phyloP scores from a whole-genome alignment of 108 stramenopile genomes.

The Nitzschia sp. region DNA sequence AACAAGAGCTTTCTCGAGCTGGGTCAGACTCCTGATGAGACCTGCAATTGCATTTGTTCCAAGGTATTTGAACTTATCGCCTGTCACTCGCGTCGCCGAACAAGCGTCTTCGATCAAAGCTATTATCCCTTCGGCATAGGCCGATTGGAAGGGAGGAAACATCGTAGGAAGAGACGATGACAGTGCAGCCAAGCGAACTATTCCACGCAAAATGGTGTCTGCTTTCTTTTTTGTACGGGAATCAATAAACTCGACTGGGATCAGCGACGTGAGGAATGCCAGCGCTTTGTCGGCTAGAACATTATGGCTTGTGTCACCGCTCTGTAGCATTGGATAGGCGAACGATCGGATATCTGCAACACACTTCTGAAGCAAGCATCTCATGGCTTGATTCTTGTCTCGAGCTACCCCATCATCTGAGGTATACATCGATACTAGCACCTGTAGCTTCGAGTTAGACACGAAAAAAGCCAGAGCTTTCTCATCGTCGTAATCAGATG shows the following conservation, averaged over 20 bases:
- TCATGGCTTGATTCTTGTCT: not conserved
- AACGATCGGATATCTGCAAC: slow-evolving; percentile 26
- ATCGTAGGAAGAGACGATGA: not conserved
- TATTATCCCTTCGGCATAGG: slow-evolving; percentile 7
- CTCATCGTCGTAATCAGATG: not conserved
- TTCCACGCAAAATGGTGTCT: slow-evolving; percentile 6
- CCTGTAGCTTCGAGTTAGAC: not conserved
- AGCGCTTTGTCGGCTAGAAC: not conserved
- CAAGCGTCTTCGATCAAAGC: not conserved
- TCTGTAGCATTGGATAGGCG: slow-evolving; percentile 2
- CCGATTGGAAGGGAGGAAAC: not conserved
- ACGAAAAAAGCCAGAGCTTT: not conserved
- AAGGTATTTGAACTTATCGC: slow-evolving; percentile 21
- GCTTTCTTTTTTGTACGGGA: slow-evolving; percentile 8
- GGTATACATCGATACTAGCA: not conserved
- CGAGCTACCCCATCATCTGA: not conserved
- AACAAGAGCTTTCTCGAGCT: slow-evolving; percentile 19
- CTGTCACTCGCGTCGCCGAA: not conserved
- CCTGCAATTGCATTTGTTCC: slow-evolving; percentile 64
- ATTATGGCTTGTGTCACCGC: not conserved
- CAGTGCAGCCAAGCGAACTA: slow-evolving; percentile 14
- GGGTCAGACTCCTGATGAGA: slow-evolving; percentile 35
- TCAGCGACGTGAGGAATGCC: slow-evolving; percentile 5
- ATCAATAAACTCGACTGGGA: slow-evolving; percentile 9
- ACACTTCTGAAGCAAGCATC: slow-evolving; percentile 2